Evolutionary conservation across 352 stramenopile genomes (phyloP), one percentile per base, ranked within the genome.

Genomic region (Pythium chondricola): DNA sequence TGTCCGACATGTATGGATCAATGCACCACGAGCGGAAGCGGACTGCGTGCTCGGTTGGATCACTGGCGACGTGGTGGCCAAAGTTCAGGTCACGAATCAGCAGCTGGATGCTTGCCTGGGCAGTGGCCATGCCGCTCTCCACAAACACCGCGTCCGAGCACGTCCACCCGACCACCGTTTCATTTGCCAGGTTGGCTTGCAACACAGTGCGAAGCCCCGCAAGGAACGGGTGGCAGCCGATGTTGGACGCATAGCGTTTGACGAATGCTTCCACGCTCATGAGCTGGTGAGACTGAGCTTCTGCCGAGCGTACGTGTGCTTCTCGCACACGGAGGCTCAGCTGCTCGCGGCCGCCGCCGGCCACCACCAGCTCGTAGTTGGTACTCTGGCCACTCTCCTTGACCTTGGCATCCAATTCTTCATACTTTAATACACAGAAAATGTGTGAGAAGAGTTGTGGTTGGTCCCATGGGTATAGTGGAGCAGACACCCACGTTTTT

Each of bases 1-100:
- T 41, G 35, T 90, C 76, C 18, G 79, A 90, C 43, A 90, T 67
- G 61, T 87, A 90, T 27, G 76, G 71, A 36, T 90, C 76, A 10
- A 87, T 48, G 53, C 71, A 58, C 79, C 79, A 90, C 11, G 71
- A 36, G n/a, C 72, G 71, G 33, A 59, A 66, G 35, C 68, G 74
- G 11, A 78, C 37, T 47, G 16, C 35, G 29, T 41, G 48, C 7
- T 61, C n/a, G 25, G 31, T 29, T 6, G 30, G 8, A 4, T 35
- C 53, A 35, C 53, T 42, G 17, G 24, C 44, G 22, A 40, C 35
- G 35, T 58, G 65, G 39, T 90, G 78, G 20, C 71, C 73, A 30
- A 77, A 88, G 57, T 86, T 88, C 2, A 86, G 62, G 6, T 47
- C 69, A 18, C 70, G 56, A 8, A 84, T 62, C 6, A 89, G 56